Base-by-base conservation (phyloP, 306 rosid species). In the Fagus crenata region DNA sequence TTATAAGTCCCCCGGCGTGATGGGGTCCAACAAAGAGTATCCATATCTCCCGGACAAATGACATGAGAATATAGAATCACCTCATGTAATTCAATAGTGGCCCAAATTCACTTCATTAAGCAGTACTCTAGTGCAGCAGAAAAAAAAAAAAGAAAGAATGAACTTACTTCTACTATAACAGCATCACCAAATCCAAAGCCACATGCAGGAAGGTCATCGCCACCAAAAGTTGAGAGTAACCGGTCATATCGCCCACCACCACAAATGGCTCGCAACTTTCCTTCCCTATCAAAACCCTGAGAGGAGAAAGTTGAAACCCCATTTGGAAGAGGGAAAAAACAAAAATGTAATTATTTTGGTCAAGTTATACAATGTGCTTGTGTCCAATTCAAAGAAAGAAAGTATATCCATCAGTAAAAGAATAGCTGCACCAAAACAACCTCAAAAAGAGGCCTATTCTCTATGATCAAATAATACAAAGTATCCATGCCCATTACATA, bases 141-240 rank as follows among this genome's bases (percentile, higher is more conserved):
- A 22, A 39, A 63, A 22, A 39, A 63, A 61, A 55, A 72, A 68
- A 1, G 56, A 69, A 59, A 61, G 31, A 76, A 72, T 49, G 72
- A 73, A 89, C 95, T 87, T 82, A 95, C 98, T 84, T 95, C 98
- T 36, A 95, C 89, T 80, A 95, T 85, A 72, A 95, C 98, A 49
- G 98, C 98, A 85, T 95, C 98, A 70, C 98, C 97, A 88, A 95
- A 95, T 63, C 98, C 97, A 77, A 95, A 95, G 77, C 97, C 97
- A 85, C 97, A 92, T 61, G 97, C 97, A 82, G 98, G 89, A 79
- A 90, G 77, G 69, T 92, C 97, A 75, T 90, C 97, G 33, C 93
- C 96, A 14, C 98, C 98, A 86, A 89, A 92, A 33, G 97, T 95
- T 75, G 98, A 92, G 87, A 95, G 93, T 81, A 95, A 82, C 53